Conservation (phyloP, 2,329 filamentous ascomycete species). For the Fusarium odoratissimum region DNA sequence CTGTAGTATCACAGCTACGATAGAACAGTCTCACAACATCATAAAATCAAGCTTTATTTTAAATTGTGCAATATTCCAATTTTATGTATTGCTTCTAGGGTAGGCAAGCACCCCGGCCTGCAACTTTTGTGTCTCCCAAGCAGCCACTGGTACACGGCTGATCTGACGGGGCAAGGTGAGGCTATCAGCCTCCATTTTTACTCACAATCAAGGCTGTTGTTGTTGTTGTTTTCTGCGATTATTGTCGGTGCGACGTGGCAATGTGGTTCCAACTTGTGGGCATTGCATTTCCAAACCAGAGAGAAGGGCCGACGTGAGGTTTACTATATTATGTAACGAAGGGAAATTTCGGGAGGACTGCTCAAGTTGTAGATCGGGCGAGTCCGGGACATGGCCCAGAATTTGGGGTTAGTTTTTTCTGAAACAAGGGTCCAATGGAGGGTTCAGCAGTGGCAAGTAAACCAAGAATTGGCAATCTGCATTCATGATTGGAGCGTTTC, state of each 20-base stretch:
- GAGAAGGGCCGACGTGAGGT: slow-evolving; percentile 52
- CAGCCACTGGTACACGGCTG: background rate
- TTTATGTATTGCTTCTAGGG: background rate
- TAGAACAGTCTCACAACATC: background rate
- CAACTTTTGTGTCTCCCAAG: background rate
- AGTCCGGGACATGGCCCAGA: slow-evolving; percentile 14
- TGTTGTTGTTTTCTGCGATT: slow-evolving; percentile 30
- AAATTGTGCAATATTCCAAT: background rate
- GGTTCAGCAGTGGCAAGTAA: slow-evolving; percentile 1
- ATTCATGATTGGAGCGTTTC: slow-evolving; percentile 28
- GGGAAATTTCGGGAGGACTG: slow-evolving; percentile 28
- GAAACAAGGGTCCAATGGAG: slow-evolving; percentile 29
- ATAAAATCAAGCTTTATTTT: background rate
- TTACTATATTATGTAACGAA: slow-evolving; percentile 39
- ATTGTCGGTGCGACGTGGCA: slow-evolving; percentile 45
- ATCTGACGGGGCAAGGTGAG: background rate
- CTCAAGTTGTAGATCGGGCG: slow-evolving; percentile 8
- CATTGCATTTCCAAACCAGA: slow-evolving; percentile 54
- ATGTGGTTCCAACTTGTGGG: slow-evolving; percentile 60
- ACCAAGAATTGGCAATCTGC: background rate
- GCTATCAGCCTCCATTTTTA: background rate
- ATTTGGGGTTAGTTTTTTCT: background rate
- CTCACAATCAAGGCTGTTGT: background rate
- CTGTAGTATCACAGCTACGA: background rate
- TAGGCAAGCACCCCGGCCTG: background rate